Evolutionary conservation across 768 basidiomycete species (phyloP).

Genomic region (Leccinum barrowsii): DNA sequence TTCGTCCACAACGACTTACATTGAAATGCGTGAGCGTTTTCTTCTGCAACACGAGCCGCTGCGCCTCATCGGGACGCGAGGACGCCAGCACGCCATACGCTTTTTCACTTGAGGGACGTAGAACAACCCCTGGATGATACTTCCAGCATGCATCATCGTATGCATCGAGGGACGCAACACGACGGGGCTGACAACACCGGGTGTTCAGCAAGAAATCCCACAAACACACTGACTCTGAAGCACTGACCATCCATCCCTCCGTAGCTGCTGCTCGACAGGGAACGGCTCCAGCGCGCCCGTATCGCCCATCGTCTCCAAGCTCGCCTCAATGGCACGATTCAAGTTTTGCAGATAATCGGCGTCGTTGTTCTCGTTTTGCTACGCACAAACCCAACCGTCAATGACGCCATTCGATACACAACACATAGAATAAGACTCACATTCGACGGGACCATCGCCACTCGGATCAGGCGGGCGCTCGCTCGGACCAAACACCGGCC

Average conservation of each 20-base stretch:
- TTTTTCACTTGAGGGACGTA: slow-evolving; percentile 67
- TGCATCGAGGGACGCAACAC: slow-evolving; percentile 58
- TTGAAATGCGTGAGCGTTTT: slow-evolving; percentile 49
- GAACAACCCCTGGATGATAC: slow-evolving; percentile 54
- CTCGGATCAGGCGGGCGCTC: slow-evolving; percentile 58
- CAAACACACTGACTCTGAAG: background rate
- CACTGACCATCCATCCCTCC: slow-evolving; percentile 57
- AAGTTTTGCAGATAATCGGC: slow-evolving; percentile 59
- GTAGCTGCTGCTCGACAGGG: slow-evolving; percentile 48
- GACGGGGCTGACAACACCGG: slow-evolving; percentile 53
- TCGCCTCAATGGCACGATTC: slow-evolving; percentile 70
- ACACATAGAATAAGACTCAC: slow-evolving; percentile 32
- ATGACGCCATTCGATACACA: background rate
- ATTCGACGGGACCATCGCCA: slow-evolving; percentile 66
- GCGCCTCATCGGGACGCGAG: slow-evolving; percentile 38
- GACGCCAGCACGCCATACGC: slow-evolving; percentile 37
- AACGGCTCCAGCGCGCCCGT: slow-evolving; percentile 49
- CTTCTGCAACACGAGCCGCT: slow-evolving; percentile 43
- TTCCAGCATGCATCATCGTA: slow-evolving; percentile 52
- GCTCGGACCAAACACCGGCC: slow-evolving; percentile 53
- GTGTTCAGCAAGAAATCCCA: slow-evolving; percentile 1
- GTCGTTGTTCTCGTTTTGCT: slow-evolving; percentile 35
- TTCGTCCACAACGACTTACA: slow-evolving; percentile 37
- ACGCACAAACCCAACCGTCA: background rate
- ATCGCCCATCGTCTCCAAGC: slow-evolving; percentile 50